Evolutionary conservation across 2,329 filamentous ascomycete species (phyloP).

Genomic region (Microcyclospora pomicola): DNA sequence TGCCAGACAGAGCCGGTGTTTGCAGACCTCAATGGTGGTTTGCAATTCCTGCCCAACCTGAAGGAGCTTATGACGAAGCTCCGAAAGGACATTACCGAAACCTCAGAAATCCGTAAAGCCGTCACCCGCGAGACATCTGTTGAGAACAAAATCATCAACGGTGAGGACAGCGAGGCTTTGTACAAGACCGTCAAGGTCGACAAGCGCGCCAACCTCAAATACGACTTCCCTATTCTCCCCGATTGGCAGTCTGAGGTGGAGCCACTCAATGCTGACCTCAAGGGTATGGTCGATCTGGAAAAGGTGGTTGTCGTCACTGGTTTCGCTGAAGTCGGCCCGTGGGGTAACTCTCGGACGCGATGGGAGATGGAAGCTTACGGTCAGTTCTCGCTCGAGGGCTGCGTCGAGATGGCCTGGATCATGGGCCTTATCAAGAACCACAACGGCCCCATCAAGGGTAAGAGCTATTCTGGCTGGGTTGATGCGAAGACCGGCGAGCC

Average conservation of each 20-base stretch:
- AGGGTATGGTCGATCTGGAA: conserved; percentile 97
- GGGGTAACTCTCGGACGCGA: conserved; percentile 94
- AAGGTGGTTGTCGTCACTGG: conserved; percentile 96
- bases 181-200: conserved; percentile 92
- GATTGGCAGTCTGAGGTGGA: conserved; percentile 86
- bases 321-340: conserved; percentile 89
- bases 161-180: conserved; percentile 76
- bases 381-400: conserved; percentile 93
- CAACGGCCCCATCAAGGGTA: conserved; percentile 89
- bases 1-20: conserved; percentile 94
- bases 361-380: conserved; percentile 99
- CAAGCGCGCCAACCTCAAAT: conserved; percentile 95
- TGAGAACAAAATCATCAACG: conserved; percentile 95
- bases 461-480: conserved; percentile 93
- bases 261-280: conserved; percentile 74
- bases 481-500: conserved; percentile 89
- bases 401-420: conserved; percentile 99
- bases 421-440: conserved; percentile 99
- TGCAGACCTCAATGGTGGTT: conserved; percentile 90
- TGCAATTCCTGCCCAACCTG: conserved; percentile 92
- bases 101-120: conserved; percentile 80
- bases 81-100: conserved; percentile 88
- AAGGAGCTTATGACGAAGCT: conserved; percentile 90
- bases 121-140: conserved; percentile 92
- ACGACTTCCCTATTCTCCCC: conserved; percentile 79